Evolutionary conservation across 768 basidiomycete genomes (phyloP).

Genomic region (Tulasnella calospora): DNA sequence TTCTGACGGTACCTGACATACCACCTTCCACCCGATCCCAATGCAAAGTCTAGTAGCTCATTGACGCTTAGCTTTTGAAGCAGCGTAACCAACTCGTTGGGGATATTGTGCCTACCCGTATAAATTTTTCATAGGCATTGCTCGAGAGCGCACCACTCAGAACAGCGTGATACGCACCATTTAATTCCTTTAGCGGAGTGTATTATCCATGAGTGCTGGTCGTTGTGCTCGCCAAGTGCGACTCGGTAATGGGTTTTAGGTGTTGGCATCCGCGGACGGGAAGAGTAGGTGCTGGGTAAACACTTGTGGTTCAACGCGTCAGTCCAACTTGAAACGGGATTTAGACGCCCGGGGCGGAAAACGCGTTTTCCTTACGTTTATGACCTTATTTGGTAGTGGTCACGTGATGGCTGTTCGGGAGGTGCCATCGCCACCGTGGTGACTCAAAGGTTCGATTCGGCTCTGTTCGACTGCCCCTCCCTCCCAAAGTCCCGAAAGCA

Average conservation of each 20-base stretch:
- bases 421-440: background rate
- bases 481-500: no score
- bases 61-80: background rate
- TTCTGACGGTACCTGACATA: background rate
- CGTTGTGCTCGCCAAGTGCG: background rate
- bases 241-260: background rate
- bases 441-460: no score
- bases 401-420: background rate
- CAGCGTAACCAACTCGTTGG: background rate
- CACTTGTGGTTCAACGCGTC: background rate
- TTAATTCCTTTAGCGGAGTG: slow-evolving; percentile 8
- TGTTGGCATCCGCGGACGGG: background rate
- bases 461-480: no score
- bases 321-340: background rate
- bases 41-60: background rate
- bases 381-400: background rate
- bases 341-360: background rate
- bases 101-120: slow-evolving; percentile 1
- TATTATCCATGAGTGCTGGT: background rate
- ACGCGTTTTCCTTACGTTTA: background rate
- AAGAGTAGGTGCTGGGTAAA: no score
- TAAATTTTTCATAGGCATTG: background rate
- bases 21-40: background rate
- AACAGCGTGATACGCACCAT: slow-evolving; percentile 8
- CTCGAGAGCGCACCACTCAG: no score